phyloP scores from a whole-genome alignment of 768 basidiomycete species.

The Lactifluus echinatus region DNA sequence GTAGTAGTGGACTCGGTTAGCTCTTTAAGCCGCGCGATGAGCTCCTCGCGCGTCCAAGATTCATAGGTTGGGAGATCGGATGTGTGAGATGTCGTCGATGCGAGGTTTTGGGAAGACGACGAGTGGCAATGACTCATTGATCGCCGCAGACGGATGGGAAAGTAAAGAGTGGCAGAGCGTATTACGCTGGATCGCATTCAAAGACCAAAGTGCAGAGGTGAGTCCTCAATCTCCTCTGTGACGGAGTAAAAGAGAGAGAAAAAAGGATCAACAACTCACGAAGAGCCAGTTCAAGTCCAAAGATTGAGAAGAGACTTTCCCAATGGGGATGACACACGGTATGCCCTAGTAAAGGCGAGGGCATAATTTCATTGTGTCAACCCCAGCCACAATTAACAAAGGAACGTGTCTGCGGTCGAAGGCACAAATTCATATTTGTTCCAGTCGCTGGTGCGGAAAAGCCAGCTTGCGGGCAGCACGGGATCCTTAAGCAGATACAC shows the following conservation, averaged over 20 bases:
- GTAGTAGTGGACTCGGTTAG: conserved; percentile 30
- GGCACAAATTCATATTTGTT: conserved; percentile 9
- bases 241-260: not conserved
- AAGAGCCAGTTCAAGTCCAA: conserved; percentile 18
- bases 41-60: conserved; percentile 55
- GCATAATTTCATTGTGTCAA: conserved; percentile 33
- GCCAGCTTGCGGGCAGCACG: no score
- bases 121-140: not conserved
- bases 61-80: conserved; percentile 33
- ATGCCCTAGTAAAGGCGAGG: conserved; percentile 65
- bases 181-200: conserved; percentile 11
- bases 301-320: conserved; percentile 14
- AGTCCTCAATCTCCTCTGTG: no score
- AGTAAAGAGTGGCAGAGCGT: not conserved
- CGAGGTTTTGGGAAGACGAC: not conserved
- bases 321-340: conserved; percentile 38
- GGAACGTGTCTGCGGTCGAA: not conserved
- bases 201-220: not conserved
- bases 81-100: not conserved
- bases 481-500: no score
- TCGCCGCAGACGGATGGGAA: not conserved
- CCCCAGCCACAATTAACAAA: not conserved
- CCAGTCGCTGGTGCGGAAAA: conserved; percentile 1
- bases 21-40: conserved; percentile 53
- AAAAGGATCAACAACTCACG: conserved; percentile 10